Conservation (phyloP, 1,139 yeast species). For the Barnettozyma hawaiiensis region DNA sequence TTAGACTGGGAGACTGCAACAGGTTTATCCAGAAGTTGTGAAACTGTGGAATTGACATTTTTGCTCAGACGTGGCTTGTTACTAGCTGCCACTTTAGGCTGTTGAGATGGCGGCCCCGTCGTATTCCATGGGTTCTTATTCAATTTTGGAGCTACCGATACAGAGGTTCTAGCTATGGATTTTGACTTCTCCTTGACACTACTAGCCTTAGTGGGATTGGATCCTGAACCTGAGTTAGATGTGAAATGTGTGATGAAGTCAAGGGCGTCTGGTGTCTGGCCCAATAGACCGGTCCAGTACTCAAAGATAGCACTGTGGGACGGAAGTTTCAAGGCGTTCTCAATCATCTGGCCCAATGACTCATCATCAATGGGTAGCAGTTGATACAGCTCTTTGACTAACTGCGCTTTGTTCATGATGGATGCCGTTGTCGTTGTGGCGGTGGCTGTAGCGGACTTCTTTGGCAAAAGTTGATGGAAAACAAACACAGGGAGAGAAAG, state of each 20-base stretch:
- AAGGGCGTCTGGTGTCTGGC: slow-evolving; percentile 38
- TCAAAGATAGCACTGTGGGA: slow-evolving; percentile 39
- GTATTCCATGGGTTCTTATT: slow-evolving; percentile 16
- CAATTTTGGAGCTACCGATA: not conserved
- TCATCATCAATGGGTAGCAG: slow-evolving; percentile 46
- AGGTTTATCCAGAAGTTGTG: slow-evolving; percentile 33
- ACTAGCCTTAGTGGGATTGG: not conserved
- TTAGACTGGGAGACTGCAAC: slow-evolving; percentile 23
- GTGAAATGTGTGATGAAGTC: slow-evolving; percentile 26
- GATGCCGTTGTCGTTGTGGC: too few species aligned
- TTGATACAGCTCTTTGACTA: slow-evolving; percentile 21
- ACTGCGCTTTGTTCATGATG: slow-evolving; percentile 4
- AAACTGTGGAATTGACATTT: slow-evolving; percentile 29
- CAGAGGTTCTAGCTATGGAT: not conserved
- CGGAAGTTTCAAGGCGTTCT: slow-evolving; percentile 40
- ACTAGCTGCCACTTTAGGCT: slow-evolving; percentile 17
- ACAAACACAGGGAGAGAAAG: too few species aligned
- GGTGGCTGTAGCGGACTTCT: not conserved
- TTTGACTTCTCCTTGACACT: not conserved
- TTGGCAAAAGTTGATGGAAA: too few species aligned
- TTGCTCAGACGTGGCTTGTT: slow-evolving; percentile 7
- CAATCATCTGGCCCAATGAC: slow-evolving; percentile 39
- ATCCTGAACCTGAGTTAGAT: slow-evolving; percentile 7
- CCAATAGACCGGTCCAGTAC: slow-evolving; percentile 48
- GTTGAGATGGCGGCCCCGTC: slow-evolving; percentile 22